A percentile compares a stretch with the other conserved stretches of the same genome.
phyloP scores from a whole-genome alignment of 495 filamentous ascomycete species.

The Xylaria scruposa region DNA sequence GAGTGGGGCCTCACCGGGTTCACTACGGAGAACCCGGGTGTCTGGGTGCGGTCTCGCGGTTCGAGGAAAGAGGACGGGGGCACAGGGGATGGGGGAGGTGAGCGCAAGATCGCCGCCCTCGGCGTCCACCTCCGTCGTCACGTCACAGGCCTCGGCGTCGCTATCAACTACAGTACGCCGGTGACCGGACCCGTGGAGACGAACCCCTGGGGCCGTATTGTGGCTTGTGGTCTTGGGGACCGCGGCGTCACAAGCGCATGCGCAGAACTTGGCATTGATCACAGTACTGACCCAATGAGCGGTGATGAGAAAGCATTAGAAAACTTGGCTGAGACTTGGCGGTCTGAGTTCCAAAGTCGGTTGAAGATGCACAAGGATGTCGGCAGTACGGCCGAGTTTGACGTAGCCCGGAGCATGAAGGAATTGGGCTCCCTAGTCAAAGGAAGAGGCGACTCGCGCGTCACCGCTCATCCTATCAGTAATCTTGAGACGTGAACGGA shows the following conservation, averaged over 20 bases:
- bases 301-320: neutral
- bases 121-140: slow-evolving; percentile 87
- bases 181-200: slow-evolving; percentile 23
- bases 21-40: slow-evolving; percentile 79
- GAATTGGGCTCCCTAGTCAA: neutral
- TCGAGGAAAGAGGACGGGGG: slow-evolving; percentile 2
- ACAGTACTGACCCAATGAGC: neutral
- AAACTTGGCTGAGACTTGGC: slow-evolving; percentile 30
- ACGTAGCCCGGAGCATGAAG: slow-evolving; percentile 1
- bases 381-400: neutral
- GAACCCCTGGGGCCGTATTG: slow-evolving; percentile 68
- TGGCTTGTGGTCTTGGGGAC: slow-evolving; percentile 85
- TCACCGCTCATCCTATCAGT: slow-evolving; percentile 13
- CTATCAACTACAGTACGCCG: slow-evolving; percentile 75
- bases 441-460: neutral
- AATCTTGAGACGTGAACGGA: slow-evolving; percentile 7
- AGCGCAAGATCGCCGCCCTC: slow-evolving; percentile 83
- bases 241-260: slow-evolving; percentile 74
- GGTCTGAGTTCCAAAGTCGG: slow-evolving; percentile 25
- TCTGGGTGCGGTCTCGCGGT: slow-evolving; percentile 67
- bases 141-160: slow-evolving; percentile 86
- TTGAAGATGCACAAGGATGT: slow-evolving; percentile 16
- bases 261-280: slow-evolving; percentile 33
- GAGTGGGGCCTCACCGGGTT: slow-evolving; percentile 63
- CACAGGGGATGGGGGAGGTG: slow-evolving; percentile 17